Percentiles rank a stretch among this genome's conserved stretches.
Evolutionary conservation across 2,329 filamentous ascomycete genomes (phyloP).

Genomic region (Acrodontium crateriforme): DNA sequence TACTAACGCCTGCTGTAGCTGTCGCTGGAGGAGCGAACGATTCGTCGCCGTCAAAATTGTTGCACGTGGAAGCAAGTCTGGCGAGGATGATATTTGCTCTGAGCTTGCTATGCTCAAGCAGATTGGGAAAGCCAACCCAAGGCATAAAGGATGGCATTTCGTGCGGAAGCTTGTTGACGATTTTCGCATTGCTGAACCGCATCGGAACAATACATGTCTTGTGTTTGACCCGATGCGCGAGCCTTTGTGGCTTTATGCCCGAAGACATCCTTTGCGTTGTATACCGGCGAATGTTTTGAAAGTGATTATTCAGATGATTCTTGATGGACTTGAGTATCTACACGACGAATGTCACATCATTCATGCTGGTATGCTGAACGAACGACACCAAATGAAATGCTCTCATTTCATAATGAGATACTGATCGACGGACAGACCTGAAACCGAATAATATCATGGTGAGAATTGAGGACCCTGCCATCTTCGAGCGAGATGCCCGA

Average conservation of each 20-base stretch:
- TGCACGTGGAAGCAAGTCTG: background rate
- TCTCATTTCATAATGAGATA: background rate
- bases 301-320: constrained; percentile 2
- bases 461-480: constrained; percentile 7
- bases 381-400: background rate
- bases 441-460: constrained; percentile 12
- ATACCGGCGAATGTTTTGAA: constrained; percentile 9
- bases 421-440: too few relatives aligned
- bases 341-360: constrained; percentile 13
- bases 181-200: constrained; percentile 2
- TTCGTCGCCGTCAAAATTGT: constrained; percentile 3
- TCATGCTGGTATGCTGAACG: constrained; percentile 11
- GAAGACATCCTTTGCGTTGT: constrained; percentile 22
- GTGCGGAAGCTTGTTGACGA: constrained; percentile 2
- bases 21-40: constrained; percentile 1
- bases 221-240: constrained; percentile 3
- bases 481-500: constrained; percentile 5
- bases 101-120: constrained; percentile 1
- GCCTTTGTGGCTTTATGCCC: background rate
- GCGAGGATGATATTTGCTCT: background rate
- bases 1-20: background rate
- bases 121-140: background rate
- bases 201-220: constrained; percentile 3
- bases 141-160: background rate
- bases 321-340: constrained; percentile 14